Percentiles rank a stretch among this genome's conserved stretches.
Conservation (phyloP, 2,329 filamentous ascomycete genomes). For the Fusarium sp. region DNA sequence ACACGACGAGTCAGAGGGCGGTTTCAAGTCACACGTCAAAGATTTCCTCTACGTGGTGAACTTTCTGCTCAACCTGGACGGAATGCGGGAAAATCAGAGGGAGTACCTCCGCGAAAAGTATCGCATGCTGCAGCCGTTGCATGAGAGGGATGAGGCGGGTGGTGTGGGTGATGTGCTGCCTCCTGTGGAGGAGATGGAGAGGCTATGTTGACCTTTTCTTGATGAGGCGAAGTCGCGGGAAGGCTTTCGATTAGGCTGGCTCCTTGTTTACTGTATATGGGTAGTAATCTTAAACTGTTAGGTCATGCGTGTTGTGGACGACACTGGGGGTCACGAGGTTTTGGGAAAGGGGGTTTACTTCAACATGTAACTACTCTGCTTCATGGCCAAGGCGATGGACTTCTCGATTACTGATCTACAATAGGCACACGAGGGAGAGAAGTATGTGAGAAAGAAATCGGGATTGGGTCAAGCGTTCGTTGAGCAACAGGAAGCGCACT, state of each 20-base stretch:
- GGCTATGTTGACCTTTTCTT: neutral
- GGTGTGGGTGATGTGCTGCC: neutral
- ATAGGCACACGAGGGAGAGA: neutral
- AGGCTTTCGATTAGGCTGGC: neutral
- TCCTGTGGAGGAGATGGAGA: neutral
- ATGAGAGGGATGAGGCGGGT: constrained; percentile 24
- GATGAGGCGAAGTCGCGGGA: neutral
- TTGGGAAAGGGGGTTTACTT: neutral
- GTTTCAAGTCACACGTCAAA: constrained; percentile 61
- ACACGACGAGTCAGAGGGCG: constrained; percentile 53
- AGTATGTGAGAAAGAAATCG: neutral
- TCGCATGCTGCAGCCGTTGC: constrained; percentile 47
- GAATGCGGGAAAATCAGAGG: constrained; percentile 59
- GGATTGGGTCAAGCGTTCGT: neutral
- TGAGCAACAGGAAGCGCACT: neutral
- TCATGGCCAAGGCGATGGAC: neutral
- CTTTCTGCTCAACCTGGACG: constrained; percentile 62
- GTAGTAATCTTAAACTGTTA: neutral
- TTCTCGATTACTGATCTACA: neutral
- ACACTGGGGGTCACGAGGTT: neutral
- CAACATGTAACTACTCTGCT: neutral
- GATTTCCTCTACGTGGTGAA: constrained; percentile 65
- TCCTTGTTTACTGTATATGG: neutral
- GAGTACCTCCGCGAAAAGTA: constrained; percentile 56
- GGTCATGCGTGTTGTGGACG: neutral